Percentiles rank a stretch among this genome's conserved stretches.
phyloP scores from a whole-genome alignment of 805 yeast species.

The Schwanniomyces vanrijiae region DNA sequence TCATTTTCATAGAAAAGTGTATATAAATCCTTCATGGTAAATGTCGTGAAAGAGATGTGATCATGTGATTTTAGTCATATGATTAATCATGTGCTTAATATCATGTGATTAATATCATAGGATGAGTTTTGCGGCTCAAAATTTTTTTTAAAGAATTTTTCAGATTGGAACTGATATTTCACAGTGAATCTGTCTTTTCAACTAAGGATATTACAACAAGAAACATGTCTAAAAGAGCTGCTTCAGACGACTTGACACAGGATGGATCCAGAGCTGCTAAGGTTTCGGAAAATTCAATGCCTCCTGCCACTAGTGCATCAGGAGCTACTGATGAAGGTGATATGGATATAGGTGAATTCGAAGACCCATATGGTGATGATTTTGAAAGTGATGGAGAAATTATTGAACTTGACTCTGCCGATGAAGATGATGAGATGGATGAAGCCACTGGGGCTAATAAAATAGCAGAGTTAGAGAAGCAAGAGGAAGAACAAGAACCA shows the following conservation, averaged over 20 bases:
- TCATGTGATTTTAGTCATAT: background rate
- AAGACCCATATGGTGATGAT: slow-evolving; percentile 87
- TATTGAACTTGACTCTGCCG: slow-evolving; percentile 66
- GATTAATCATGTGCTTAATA: background rate
- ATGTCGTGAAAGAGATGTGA: too few relatives aligned
- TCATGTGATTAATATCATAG: background rate
- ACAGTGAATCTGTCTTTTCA: background rate
- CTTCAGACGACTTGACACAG: slow-evolving; percentile 29
- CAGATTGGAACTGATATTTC: background rate
- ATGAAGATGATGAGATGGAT: slow-evolving; percentile 41
- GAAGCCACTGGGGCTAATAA: slow-evolving; percentile 23
- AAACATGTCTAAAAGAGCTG: slow-evolving; percentile 54
- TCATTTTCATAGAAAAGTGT: background rate
- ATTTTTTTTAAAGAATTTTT: background rate
- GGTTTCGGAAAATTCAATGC: slow-evolving; percentile 36
- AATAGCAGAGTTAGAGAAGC: slow-evolving; percentile 36
- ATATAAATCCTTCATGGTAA: background rate
- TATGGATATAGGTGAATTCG: slow-evolving; percentile 78
- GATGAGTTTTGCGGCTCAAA: slow-evolving; percentile 2
- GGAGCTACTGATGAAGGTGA: slow-evolving; percentile 35
- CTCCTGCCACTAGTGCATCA: slow-evolving; percentile 30
- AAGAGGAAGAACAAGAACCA: slow-evolving; percentile 31
- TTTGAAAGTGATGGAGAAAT: slow-evolving; percentile 90
- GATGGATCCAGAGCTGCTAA: slow-evolving; percentile 33
- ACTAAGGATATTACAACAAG: background rate